These are phyloP conservation scores for Cerrena zonata DNA, from an alignment of 1,284 basidiomycete species.

Conservation along the genomic window DNA sequence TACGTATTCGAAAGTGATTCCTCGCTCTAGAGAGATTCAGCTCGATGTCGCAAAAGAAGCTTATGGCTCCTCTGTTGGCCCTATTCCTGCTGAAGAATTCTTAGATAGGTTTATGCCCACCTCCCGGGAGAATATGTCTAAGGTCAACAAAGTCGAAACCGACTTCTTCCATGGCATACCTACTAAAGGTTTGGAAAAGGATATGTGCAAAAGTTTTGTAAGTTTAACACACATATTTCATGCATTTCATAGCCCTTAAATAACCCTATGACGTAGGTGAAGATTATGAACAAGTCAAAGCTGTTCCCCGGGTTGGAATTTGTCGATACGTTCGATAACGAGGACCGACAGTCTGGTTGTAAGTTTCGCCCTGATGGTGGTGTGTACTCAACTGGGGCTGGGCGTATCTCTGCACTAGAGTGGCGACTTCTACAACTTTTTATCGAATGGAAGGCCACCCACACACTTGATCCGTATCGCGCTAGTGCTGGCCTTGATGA, in stretches of 20 bases:
- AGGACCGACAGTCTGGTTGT: background rate
- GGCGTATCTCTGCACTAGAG: background rate
- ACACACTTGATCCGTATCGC: background rate
- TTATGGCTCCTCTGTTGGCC: background rate
- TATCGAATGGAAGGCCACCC: background rate
- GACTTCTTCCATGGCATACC: background rate
- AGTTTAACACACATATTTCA: background rate
- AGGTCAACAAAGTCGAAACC: background rate
- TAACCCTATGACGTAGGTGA: background rate
- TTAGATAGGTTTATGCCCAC: background rate
- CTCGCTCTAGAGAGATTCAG: background rate
- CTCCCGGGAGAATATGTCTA: too few species aligned
- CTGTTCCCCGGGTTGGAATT: constrained; percentile 13
- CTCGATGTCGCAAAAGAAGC: background rate
- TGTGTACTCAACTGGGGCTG: background rate
- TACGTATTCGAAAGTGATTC: background rate
- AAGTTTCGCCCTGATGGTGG: background rate
- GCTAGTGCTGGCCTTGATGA: background rate
- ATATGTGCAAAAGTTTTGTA: background rate
- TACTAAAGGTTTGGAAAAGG: background rate
- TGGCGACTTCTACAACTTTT: background rate
- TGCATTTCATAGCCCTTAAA: background rate
- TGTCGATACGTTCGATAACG: background rate
- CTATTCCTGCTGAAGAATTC: background rate
- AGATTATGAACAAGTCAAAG: background rate